A percentile compares a stretch with the other conserved stretches of the same genome.
These are phyloP conservation scores for Plicaturopsis crispa DNA, from an alignment of 768 basidiomycete species.

Conservation along the genomic window DNA sequence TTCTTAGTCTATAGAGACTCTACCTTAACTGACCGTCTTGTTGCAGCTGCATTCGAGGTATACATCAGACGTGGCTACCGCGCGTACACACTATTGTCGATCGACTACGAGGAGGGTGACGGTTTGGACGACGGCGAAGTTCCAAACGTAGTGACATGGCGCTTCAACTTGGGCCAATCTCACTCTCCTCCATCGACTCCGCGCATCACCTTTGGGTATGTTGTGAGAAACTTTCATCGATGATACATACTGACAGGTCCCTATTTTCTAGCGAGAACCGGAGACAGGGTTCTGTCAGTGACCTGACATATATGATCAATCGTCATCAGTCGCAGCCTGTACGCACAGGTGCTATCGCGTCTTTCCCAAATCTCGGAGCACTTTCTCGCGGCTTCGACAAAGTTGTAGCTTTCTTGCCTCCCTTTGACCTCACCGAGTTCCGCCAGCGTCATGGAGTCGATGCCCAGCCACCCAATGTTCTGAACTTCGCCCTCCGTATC, in stretches of 20 bases:
- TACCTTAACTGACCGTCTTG: conserved; percentile 3
- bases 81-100: conserved; percentile 83
- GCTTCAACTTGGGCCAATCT: conserved; percentile 89
- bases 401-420: conserved; percentile 65
- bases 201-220: conserved; percentile 44
- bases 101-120: conserved; percentile 95
- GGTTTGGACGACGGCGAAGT: conserved; percentile 75
- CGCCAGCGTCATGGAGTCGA: conserved; percentile 66
- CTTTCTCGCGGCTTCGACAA: conserved; percentile 69
- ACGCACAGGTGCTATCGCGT: conserved; percentile 86
- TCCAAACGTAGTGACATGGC: conserved; percentile 81
- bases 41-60: conserved; percentile 84
- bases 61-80: conserved; percentile 95
- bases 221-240: not conserved
- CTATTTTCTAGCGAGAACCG: conserved; percentile 46
- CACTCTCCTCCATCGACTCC: conserved; percentile 85
- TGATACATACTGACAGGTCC: not conserved
- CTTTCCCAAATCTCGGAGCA: conserved; percentile 70
- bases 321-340: conserved; percentile 83
- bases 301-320: conserved; percentile 87
- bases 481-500: conserved; percentile 89
- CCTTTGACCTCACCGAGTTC: conserved; percentile 67
- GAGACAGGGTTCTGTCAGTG: conserved; percentile 90
- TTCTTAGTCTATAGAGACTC: not conserved
- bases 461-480: conserved; percentile 80